Evolutionary conservation across 169 alveolate species (phyloP).

Genomic region (Cryptosporidium andersoni): DNA sequence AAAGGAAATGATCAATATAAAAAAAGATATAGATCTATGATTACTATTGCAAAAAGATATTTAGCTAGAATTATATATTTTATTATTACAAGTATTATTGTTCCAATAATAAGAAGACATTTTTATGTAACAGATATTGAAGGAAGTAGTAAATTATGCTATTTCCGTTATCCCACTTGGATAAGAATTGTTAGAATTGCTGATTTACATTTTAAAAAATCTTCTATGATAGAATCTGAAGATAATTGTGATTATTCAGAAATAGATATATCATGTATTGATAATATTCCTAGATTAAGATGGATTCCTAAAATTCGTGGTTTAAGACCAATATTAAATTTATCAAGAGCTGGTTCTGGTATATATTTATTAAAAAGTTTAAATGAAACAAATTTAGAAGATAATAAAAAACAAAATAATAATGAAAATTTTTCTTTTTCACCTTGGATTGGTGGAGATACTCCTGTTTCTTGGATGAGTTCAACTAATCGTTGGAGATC

Average conservation of each 20-base stretch:
- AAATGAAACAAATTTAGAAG: not conserved
- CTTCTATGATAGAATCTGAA: not conserved
- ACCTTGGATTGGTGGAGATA: slow-evolving; percentile 15
- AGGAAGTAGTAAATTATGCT: slow-evolving; percentile 41
- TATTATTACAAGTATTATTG: slow-evolving; percentile 17
- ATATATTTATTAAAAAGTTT: slow-evolving; percentile 10
- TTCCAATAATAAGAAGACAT: slow-evolving; percentile 62
- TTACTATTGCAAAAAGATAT: slow-evolving; percentile 13
- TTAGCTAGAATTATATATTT: slow-evolving; percentile 59
- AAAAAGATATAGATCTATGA: not conserved
- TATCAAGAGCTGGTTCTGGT: slow-evolving; percentile 54
- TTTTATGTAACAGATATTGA: slow-evolving; percentile 56
- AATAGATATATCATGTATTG: not conserved
- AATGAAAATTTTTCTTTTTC: slow-evolving; percentile 3
- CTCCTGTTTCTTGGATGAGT: not conserved
- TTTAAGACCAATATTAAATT: slow-evolving; percentile 42
- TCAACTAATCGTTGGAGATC: too few relatives aligned
- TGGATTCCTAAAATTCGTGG: slow-evolving; percentile 64
- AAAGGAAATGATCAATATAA: not conserved
- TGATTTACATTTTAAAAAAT: not conserved
- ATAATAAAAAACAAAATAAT: not conserved
- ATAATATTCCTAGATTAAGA: slow-evolving; percentile 51
- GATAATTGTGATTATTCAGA: not conserved
- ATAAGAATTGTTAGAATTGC: slow-evolving; percentile 61
- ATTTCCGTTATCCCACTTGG: slow-evolving; percentile 62